Evolutionary conservation across 1,284 basidiomycete genomes (phyloP).

Genomic region (Leccinum subrobustum): DNA sequence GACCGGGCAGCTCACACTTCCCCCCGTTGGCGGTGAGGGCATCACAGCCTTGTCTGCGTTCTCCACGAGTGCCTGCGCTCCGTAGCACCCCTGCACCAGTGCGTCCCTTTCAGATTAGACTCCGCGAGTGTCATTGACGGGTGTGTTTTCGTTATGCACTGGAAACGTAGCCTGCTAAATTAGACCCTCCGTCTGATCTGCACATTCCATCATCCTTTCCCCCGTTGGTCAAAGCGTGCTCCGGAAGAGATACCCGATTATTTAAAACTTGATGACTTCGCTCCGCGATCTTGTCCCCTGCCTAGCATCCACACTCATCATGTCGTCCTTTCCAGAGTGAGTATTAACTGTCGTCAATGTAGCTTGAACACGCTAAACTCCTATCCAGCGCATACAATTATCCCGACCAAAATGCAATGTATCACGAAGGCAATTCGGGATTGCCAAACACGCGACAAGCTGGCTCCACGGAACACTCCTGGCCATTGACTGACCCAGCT

Average conservation of each 20-base stretch:
- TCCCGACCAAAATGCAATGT: neutral
- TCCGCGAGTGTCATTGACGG: slow-evolving; percentile 3
- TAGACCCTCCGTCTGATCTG: slow-evolving; percentile 16
- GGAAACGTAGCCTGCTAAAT: slow-evolving; percentile 26
- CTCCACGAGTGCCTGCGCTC: slow-evolving; percentile 8
- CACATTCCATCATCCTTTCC: slow-evolving; percentile 20
- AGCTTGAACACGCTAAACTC: slow-evolving; percentile 4
- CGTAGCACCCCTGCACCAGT: slow-evolving; percentile 2
- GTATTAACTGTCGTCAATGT: neutral
- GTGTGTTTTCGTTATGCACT: slow-evolving; percentile 29
- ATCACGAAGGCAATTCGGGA: slow-evolving; percentile 8
- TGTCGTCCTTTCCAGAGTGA: slow-evolving; percentile 23
- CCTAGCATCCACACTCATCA: slow-evolving; percentile 10
- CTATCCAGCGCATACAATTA: slow-evolving; percentile 9
- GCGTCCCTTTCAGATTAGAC: slow-evolving; percentile 8
- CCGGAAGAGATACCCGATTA: slow-evolving; percentile 14
- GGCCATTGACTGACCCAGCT: neutral
- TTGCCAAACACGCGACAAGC: neutral
- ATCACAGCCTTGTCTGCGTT: slow-evolving; percentile 23
- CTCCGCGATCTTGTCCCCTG: slow-evolving; percentile 5
- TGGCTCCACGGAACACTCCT: neutral
- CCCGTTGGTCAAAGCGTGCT: slow-evolving; percentile 19
- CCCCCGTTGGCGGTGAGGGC: slow-evolving; percentile 15
- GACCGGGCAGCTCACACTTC: neutral
- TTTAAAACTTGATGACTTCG: slow-evolving; percentile 21